Percentiles rank a stretch among this genome's conserved stretches.
Evolutionary conservation across 768 basidiomycete genomes (phyloP).

Genomic region (Heimioporus sp.): DNA sequence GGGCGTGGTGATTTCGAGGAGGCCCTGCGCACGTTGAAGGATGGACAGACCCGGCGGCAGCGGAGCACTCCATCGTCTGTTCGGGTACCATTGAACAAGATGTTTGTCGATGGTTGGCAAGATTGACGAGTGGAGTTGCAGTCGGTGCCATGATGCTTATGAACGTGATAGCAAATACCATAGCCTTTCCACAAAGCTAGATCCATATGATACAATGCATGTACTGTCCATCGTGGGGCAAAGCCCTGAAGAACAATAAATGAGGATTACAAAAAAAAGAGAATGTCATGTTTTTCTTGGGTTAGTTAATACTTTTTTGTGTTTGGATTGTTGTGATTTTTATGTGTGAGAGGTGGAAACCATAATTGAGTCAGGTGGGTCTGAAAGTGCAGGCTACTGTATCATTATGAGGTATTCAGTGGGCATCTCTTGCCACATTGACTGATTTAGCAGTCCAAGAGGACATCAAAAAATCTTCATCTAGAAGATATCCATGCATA

Average conservation of each 20-base stretch:
- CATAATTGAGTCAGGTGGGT: too few species aligned
- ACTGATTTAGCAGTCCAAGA: constrained; percentile 58
- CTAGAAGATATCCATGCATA: constrained; percentile 41
- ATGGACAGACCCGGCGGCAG: constrained; percentile 40
- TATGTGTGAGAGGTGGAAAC: too few species aligned
- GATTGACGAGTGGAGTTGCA: constrained; percentile 10
- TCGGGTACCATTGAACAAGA: constrained; percentile 13
- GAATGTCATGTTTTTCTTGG: too few species aligned
- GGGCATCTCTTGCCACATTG: constrained; percentile 60
- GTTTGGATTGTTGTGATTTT: too few species aligned
- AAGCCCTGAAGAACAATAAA: too few species aligned
- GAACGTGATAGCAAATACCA: too few species aligned
- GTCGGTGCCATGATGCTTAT: too few species aligned
- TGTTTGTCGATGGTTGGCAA: constrained; percentile 27
- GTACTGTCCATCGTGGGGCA: too few species aligned
- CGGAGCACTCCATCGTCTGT: constrained; percentile 16
- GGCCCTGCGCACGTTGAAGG: constrained; percentile 80
- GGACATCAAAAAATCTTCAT: constrained; percentile 59
- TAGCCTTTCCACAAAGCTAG: too few species aligned
- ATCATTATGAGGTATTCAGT: constrained; percentile 39
- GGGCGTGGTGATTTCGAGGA: constrained; percentile 82
- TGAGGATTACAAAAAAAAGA: too few species aligned
- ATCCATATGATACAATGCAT: too few species aligned
- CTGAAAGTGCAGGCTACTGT: neutral
- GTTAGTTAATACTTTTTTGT: too few species aligned